Percentiles rank a stretch among this genome's conserved stretches.
Conservation (phyloP, 1,284 basidiomycete genomes). For the Sphagnurus paluster region DNA sequence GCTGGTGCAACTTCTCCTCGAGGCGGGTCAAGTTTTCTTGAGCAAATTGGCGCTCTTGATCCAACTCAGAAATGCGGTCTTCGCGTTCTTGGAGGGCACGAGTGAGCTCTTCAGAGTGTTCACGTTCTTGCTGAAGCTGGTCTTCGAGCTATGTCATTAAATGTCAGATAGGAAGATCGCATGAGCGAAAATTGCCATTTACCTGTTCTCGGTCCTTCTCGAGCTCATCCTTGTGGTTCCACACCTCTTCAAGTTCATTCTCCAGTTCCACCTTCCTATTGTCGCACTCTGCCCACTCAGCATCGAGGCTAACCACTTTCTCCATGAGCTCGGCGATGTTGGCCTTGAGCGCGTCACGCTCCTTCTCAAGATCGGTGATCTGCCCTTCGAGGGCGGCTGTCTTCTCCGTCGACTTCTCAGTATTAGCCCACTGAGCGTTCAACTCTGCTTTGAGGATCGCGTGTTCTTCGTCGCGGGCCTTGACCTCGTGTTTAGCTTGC, state of each 20-base stretch:
- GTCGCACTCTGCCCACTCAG: slow-evolving; percentile 56
- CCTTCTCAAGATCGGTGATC: slow-evolving; percentile 39
- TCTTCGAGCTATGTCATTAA: slow-evolving; percentile 44
- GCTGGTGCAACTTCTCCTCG: slow-evolving; percentile 52
- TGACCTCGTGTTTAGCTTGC: slow-evolving; percentile 35
- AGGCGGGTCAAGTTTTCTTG: slow-evolving; percentile 52
- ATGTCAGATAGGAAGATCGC: slow-evolving; percentile 4
- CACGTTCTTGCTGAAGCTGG: slow-evolving; percentile 47
- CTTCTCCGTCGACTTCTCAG: slow-evolving; percentile 47
- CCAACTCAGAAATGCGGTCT: slow-evolving; percentile 50
- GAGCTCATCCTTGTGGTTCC: slow-evolving; percentile 46
- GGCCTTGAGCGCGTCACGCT: slow-evolving; percentile 38
- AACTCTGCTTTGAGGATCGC: slow-evolving; percentile 52
- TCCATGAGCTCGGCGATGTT: slow-evolving; percentile 43
- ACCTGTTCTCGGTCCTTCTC: slow-evolving; percentile 61
- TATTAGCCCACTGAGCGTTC: slow-evolving; percentile 62
- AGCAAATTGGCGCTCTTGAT: slow-evolving; percentile 56
- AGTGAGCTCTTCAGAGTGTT: slow-evolving; percentile 47
- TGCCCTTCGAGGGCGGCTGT: slow-evolving; percentile 38
- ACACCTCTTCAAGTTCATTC: slow-evolving; percentile 49
- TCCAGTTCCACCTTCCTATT: slow-evolving; percentile 55
- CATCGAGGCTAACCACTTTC: slow-evolving; percentile 49
- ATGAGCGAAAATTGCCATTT: slow-evolving; percentile 17
- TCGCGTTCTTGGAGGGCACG: slow-evolving; percentile 56
- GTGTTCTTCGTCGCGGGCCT: slow-evolving; percentile 48